Conservation (phyloP, 2,329 filamentous ascomycete species). For the Juglanconis sp. region DNA sequence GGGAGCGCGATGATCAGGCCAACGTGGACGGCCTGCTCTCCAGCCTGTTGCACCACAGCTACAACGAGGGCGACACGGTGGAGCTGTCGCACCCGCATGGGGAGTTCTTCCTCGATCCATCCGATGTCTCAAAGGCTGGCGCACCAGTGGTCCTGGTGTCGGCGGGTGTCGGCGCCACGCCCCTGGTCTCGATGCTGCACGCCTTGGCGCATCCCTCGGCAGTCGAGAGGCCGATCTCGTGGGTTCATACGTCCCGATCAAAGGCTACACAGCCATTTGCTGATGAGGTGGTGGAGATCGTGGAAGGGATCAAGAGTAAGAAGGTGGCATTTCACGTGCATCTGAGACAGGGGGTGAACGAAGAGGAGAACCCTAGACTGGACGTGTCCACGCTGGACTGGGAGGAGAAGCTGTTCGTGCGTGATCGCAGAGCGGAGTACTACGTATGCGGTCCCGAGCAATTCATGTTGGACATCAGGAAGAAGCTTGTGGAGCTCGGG, state of each 20-base stretch:
- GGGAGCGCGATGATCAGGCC: conserved; percentile 41
- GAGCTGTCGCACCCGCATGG: conserved; percentile 55
- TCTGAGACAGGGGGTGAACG: conserved; percentile 52
- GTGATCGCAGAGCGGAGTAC: conserved; percentile 57
- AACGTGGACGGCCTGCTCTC: conserved; percentile 47
- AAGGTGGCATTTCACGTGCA: conserved; percentile 50
- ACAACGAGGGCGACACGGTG: conserved; percentile 49
- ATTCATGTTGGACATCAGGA: conserved; percentile 65
- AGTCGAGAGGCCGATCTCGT: conserved; percentile 50
- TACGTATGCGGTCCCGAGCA: conserved; percentile 67
- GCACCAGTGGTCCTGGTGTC: conserved; percentile 64
- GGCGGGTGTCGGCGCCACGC: conserved; percentile 66
- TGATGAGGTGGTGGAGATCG: conserved; percentile 41
- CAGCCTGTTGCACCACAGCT: conserved; percentile 48
- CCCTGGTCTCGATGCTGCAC: conserved; percentile 64
- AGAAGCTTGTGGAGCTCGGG: conserved; percentile 50
- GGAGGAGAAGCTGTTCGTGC: conserved; percentile 52
- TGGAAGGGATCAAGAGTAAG: conserved; percentile 44
- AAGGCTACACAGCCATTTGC: conserved; percentile 53
- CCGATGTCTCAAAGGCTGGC: conserved; percentile 34
- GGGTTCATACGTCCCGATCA: conserved; percentile 59
- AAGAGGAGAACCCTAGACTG: conserved; percentile 44
- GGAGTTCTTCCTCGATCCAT: conserved; percentile 59
- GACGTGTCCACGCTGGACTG: conserved; percentile 54
- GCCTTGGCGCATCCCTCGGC: conserved; percentile 35